Evolutionary conservation across 108 stramenopile genomes (phyloP), one percentile per base, ranked within the genome.

Genomic region (Nitzschia sp.): DNA sequence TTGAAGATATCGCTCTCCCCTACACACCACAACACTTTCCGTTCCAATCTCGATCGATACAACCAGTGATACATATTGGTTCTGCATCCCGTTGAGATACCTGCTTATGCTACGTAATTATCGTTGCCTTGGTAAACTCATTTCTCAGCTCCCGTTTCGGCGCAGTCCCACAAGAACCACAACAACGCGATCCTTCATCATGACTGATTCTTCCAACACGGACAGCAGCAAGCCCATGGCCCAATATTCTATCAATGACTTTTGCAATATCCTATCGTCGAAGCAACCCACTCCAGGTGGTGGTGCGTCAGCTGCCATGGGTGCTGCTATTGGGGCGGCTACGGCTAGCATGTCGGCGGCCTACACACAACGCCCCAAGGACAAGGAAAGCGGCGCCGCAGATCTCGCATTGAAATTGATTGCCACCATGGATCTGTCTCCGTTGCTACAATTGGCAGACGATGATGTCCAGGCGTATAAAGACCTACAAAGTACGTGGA

Each of bases 201-300:
- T 32, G 56, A 31, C 27, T 30, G 56, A 57, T 32, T 11, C 27
- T 30, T 29, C 56, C n/a, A 54, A n/a, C 21, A 29, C 56, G 4
- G n/a, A 30, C 6, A 23, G 4, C 49, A 19, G n/a, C n/a, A 17
- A 19, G 21, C 45, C 47, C 0, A 53, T 53, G 23, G 31, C 59
- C 23, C 18, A 67, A 30, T 70, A 70, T 46, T 71, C 57, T 30
- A 51, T 89, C 25, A 72, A 82, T 25, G 71, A 84, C 46, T 88
- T 91, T 59, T 76, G 85, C 49, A 65, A 64, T 27, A 31, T 65
- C 15, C 72, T 92, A 19, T 70, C 88, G 6, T 74, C 87, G 21
- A 92, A 92, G 58, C 86, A 87, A 71, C 86, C 91, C 9, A 89
- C 88, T 8, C 91, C 91, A 0, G 91, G 91, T 17, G 91, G 91